Evolutionary conservation across 2,329 filamentous ascomycete species (phyloP), one percentile per base, ranked within the genome.

Genomic region (Davidsoniella australis): DNA sequence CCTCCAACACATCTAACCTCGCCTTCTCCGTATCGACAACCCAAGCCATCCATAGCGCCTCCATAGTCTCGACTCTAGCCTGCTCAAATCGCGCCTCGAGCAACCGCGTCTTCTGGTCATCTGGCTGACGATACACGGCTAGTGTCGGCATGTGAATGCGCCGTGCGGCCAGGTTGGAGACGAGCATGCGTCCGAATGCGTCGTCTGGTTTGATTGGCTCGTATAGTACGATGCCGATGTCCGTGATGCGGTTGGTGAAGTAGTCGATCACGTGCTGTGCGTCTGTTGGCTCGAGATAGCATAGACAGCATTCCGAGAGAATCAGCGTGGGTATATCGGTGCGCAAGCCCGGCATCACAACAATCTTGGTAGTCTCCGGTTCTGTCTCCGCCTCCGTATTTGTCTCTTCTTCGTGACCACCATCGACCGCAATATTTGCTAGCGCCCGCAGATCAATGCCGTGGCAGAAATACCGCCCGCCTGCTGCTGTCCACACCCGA

Each of bases 261-360:
- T 76, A 80, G 14, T 68, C 62, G 18, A 94, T 63, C 4, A 89
- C 77, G 1, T 66, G 64, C 37, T 71, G 68, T 0, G 87, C 81
- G 47, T 79, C 72, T 0, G 71, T 58, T 0, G 79, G 72, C 7
- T 80, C 71, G 1, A 98, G 73, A 59, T 98, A 98, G 61, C 91
- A 85, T 29, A 98, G 73, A 61, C 91, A 98, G 70, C 91, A 96
- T 64, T 98, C 91, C 0, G 89, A 96, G 5, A 98, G 71, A 20
- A 98, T 65, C 7, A 98, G 66, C 0, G 91, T 98, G 0, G 91
- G 86, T 0, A 85, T 20, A 60, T 75, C 58, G 56, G 64, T 59
- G 66, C 74, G 57, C 67, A 77, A 56, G 57, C 71, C 71, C 0
- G 60, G 56, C 1, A 66, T 49, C 0, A 23, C 53, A 18, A 51